These are phyloP conservation scores for Podaxis sp. DNA, from an alignment of 768 basidiomycete genomes.

Conservation along the genomic window DNA sequence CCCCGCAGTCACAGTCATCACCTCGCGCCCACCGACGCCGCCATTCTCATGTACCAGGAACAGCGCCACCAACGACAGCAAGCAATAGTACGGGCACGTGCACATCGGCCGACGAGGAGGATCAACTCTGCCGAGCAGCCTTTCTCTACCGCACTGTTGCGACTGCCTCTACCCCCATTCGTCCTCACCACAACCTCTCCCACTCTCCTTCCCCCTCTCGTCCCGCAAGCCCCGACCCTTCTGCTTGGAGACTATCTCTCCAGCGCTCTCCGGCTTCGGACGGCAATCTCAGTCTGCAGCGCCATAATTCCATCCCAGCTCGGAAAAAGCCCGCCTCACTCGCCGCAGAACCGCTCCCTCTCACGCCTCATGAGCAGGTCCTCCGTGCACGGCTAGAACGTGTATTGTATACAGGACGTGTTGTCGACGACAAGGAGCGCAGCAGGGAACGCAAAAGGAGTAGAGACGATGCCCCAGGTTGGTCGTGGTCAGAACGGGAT, in stretches of 20 bases:
- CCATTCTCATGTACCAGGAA: slow-evolving; percentile 13
- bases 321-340: not conserved
- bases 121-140: slow-evolving; percentile 14
- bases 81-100: not conserved
- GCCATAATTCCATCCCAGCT: slow-evolving; percentile 9
- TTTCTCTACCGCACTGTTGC: slow-evolving; percentile 17
- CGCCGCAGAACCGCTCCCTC: not conserved
- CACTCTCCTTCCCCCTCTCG: slow-evolving; percentile 8
- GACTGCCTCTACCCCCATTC: slow-evolving; percentile 10
- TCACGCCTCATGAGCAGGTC: slow-evolving; percentile 20
- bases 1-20: slow-evolving; percentile 6
- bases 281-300: slow-evolving; percentile 7
- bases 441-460: slow-evolving; percentile 10
- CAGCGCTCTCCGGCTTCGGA: slow-evolving; percentile 13
- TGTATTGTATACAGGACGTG: slow-evolving; percentile 14
- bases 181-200: not conserved
- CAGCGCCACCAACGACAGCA: not conserved
- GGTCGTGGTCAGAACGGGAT: slow-evolving; percentile 9
- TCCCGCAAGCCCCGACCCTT: slow-evolving; percentile 11
- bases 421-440: not conserved
- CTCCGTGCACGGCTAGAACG: slow-evolving; percentile 20
- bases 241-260: slow-evolving; percentile 10
- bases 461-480: not conserved
- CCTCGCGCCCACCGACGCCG: slow-evolving; percentile 10
- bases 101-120: slow-evolving; percentile 10